Conservation (phyloP, 1,284 basidiomycete species). For the Cutaneotrichosporon dermatis region DNA sequence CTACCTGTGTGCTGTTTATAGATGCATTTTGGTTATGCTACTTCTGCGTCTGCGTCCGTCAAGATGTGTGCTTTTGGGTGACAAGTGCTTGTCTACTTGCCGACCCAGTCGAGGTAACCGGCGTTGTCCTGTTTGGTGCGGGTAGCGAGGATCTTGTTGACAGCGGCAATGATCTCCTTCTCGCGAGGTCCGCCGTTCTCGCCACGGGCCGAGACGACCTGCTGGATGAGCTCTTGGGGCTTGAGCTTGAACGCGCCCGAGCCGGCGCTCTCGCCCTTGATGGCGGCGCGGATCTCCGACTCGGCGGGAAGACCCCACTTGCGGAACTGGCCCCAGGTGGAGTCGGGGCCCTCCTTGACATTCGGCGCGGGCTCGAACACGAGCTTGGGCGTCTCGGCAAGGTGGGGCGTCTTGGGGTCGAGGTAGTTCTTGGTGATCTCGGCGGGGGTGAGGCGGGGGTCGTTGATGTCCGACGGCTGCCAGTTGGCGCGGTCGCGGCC, state of each 20-base stretch:
- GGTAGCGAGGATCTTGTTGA: constrained; percentile 30
- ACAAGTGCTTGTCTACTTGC: constrained; percentile 3
- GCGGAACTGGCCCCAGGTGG: constrained; percentile 47
- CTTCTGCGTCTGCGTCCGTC: constrained; percentile 1
- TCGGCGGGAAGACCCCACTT: constrained; percentile 46
- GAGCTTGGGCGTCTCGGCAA: constrained; percentile 55
- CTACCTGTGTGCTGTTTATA: too few species aligned
- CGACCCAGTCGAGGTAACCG: constrained; percentile 42
- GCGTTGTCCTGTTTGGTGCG: constrained; percentile 34
- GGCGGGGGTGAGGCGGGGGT: constrained; percentile 53
- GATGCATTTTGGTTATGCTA: constrained; percentile 5
- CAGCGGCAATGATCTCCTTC: constrained; percentile 28
- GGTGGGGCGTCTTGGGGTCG: constrained; percentile 58
- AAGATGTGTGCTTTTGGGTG: not conserved
- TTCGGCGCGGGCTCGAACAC: constrained; percentile 28
- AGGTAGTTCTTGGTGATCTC: constrained; percentile 51
- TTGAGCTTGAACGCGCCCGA: constrained; percentile 46
- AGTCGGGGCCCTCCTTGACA: constrained; percentile 27
- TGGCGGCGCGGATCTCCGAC: constrained; percentile 28
- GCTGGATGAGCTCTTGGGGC: constrained; percentile 37
- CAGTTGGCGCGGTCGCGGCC: constrained; percentile 42
- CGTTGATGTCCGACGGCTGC: constrained; percentile 58
- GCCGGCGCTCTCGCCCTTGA: constrained; percentile 37
- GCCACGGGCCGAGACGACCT: constrained; percentile 29
- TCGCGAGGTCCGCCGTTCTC: constrained; percentile 27